phyloP scores from a whole-genome alignment of 371 early-diverging fungal genomes.

The Zychaea mexicana region DNA sequence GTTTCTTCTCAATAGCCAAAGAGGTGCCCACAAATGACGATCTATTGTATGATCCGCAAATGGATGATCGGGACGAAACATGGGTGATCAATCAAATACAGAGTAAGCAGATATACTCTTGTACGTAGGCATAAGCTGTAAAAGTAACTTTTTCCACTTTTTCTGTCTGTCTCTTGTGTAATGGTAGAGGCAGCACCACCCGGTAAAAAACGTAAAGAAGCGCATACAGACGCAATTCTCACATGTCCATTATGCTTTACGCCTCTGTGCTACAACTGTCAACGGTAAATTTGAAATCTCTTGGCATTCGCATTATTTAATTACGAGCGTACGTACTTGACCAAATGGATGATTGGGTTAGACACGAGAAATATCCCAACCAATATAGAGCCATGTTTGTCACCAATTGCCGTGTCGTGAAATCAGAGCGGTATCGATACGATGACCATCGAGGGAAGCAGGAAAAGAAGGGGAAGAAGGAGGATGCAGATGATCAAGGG shows the following conservation, averaged over 20 bases:
- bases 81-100: conserved; percentile 60
- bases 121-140: background rate
- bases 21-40: conserved; percentile 50
- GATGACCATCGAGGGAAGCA: conserved; percentile 8
- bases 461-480: background rate
- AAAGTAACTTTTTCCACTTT: background rate
- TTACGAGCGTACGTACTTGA: background rate
- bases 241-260: conserved; percentile 72
- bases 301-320: background rate
- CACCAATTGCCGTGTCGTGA: conserved; percentile 55
- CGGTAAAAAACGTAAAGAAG: conserved; percentile 12
- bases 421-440: conserved; percentile 37
- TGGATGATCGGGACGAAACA: conserved; percentile 58
- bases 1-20: conserved; percentile 4
- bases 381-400: conserved; percentile 81
- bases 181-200: conserved; percentile 16
- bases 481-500: conserved; percentile 6
- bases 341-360: conserved; percentile 8
- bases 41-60: conserved; percentile 58
- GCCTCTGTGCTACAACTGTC: conserved; percentile 66
- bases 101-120: conserved; percentile 21
- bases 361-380: conserved; percentile 61
- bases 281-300: conserved; percentile 45
- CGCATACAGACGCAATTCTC: conserved; percentile 63
- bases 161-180: too few species aligned